Percentiles rank a stretch among this genome's conserved stretches.
Conservation (phyloP, 2,329 filamentous ascomycete genomes). For the Penicillium freii region DNA sequence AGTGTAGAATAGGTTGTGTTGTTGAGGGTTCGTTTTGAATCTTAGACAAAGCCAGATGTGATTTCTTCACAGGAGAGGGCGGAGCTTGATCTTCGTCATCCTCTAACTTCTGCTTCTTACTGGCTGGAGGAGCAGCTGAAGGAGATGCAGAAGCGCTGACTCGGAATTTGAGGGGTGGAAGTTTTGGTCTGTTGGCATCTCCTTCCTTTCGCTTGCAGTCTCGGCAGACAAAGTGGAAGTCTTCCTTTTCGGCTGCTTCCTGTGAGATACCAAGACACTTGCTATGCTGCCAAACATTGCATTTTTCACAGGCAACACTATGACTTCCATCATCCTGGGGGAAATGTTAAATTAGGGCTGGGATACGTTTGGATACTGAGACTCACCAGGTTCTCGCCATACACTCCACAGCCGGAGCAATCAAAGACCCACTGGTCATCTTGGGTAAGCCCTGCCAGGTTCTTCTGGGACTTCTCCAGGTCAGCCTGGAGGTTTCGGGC, state of each 20-base stretch:
- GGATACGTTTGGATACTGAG: neutral
- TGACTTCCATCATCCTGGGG: constrained; percentile 81
- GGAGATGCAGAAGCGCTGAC: constrained; percentile 53
- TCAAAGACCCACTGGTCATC: constrained; percentile 94
- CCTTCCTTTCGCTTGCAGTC: constrained; percentile 71
- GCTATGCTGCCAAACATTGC: constrained; percentile 96
- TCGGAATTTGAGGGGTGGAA: constrained; percentile 60
- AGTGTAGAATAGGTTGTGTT: constrained; percentile 19
- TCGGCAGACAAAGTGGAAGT: constrained; percentile 83
- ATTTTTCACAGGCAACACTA: constrained; percentile 89
- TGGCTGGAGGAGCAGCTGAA: constrained; percentile 25
- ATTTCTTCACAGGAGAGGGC: constrained; percentile 29
- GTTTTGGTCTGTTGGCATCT: constrained; percentile 60
- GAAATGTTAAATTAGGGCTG: constrained; percentile 21
- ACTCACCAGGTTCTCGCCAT: constrained; percentile 72
- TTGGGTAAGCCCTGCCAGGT: constrained; percentile 68
- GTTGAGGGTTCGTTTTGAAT: constrained; percentile 24
- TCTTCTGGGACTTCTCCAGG: constrained; percentile 75
- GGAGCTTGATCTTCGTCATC: constrained; percentile 15
- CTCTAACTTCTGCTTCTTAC: constrained; percentile 23
- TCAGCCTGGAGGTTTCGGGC: constrained; percentile 78
- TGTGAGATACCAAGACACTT: constrained; percentile 81
- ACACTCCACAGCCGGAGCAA: constrained; percentile 79
- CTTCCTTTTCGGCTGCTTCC: constrained; percentile 73
- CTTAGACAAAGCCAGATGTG: constrained; percentile 15